Conservation (phyloP, 2,329 filamentous ascomycete species). For the Talaromyces sp. region DNA sequence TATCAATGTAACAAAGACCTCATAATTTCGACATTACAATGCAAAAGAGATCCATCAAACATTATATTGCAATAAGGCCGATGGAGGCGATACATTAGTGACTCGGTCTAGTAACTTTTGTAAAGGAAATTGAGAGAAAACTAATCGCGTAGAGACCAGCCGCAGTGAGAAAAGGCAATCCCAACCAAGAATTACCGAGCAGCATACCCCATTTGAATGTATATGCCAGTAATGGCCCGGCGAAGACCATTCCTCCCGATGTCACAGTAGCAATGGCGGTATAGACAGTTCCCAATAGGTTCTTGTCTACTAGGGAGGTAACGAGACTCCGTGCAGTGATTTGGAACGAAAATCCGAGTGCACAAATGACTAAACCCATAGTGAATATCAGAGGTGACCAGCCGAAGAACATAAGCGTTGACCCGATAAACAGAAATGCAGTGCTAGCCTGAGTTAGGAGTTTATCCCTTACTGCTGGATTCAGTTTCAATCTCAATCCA, state of each 20-base stretch:
- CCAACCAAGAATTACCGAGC: slow-evolving; percentile 6
- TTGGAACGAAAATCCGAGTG: slow-evolving; percentile 9
- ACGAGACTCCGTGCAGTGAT: slow-evolving; percentile 8
- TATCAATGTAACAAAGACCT: slow-evolving; percentile 2
- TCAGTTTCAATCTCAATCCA: slow-evolving; percentile 6
- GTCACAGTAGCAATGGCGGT: slow-evolving; percentile 7
- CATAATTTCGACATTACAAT: slow-evolving; percentile 4
- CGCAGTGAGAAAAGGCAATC: slow-evolving; percentile 1
- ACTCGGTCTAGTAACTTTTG: slow-evolving; percentile 6
- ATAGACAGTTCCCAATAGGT: slow-evolving; percentile 8
- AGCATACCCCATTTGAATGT: slow-evolving; percentile 8
- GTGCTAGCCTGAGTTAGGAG: slow-evolving; percentile 4
- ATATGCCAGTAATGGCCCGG: slow-evolving; percentile 5
- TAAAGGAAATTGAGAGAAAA: slow-evolving; percentile 4
- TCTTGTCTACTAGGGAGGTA: slow-evolving; percentile 9
- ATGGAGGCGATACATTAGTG: slow-evolving; percentile 2
- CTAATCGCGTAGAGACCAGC: neutral
- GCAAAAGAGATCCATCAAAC: neutral
- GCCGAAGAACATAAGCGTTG: slow-evolving; percentile 10
- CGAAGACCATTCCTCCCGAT: slow-evolving; percentile 5
- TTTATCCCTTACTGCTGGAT: slow-evolving; percentile 7
- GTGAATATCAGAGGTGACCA: slow-evolving; percentile 9
- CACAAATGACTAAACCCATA: slow-evolving; percentile 6
- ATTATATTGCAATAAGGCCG: slow-evolving; percentile 8
- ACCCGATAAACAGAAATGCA: neutral